Evolutionary conservation across 1,139 yeast species (phyloP), one percentile per base, ranked within the genome.

Genomic region (Chernovozyma sophiae-reginae): DNA sequence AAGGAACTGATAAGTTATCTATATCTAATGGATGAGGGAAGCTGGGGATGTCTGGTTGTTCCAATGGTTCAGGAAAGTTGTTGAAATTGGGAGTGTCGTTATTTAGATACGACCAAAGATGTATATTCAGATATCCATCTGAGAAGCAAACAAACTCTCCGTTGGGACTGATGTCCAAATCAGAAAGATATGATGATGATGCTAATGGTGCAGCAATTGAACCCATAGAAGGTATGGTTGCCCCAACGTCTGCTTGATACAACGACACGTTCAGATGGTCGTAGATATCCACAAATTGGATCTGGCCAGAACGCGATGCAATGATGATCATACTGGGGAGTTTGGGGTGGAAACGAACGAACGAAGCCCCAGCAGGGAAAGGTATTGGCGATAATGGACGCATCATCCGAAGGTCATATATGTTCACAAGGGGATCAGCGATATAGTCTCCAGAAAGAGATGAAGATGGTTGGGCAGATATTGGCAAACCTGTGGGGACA

Each of bases 351-450:
- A 90, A 72, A 35, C 84, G 73, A 1, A 85, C 94, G 54, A 77
- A 84, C 5, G 86, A 74, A 1, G 97, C 97, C 4, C 97, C 97
- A 0, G 89, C 83, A 0, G 95, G 86, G 55, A 89, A 89, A 2
- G 96, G 81, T 3, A 90, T 68, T 2, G 97, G 97, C 0, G 95
- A 71, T 38, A 84, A 59, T 2, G 92, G 74, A 41, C 78, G 74
- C 77, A 86, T 71, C 46, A 80, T 77, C 43, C 95, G 72, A 25
- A 87, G 59, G 56, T 92, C 98, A 56, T 78, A 89, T 15, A 87
- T 79, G 46, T 82, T 83, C 19, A 92, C 92, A 47, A 90, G 71
- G 0, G 96, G 92, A 53, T 92, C 98, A 24, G 62, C 65, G 42
- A 68, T 53, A 38, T 54, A 62, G 36, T 64, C 70, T 38, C 23